phyloP scores from a whole-genome alignment of 345 rosid species.

The Jatropha curcas region DNA sequence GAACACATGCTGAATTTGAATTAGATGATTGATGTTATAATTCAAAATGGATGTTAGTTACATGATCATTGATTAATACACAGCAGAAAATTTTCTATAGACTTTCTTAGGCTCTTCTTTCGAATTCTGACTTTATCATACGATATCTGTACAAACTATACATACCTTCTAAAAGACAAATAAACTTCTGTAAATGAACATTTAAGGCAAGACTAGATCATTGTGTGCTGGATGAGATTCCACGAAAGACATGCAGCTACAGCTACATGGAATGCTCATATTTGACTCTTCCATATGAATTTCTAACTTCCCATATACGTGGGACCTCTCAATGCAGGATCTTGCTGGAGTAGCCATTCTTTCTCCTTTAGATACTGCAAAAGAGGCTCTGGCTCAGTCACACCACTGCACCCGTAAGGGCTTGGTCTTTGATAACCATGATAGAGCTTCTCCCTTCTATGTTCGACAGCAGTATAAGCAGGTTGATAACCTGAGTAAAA shows the following conservation, averaged over 20 bases:
- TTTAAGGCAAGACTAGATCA: neutral
- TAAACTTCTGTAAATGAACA: neutral
- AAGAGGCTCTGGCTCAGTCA: constrained; percentile 62
- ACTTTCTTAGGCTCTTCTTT: constrained; percentile 6
- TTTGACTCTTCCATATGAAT: neutral
- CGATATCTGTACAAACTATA: neutral
- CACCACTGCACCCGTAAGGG: constrained; percentile 44
- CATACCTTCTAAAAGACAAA: neutral
- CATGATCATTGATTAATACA: neutral
- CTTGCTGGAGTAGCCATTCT: constrained; percentile 65
- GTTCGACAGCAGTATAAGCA: constrained; percentile 33
- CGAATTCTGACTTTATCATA: neutral
- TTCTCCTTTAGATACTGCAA: constrained; percentile 72
- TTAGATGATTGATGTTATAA: no score
- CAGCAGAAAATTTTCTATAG: neutral
- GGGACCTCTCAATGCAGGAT: constrained; percentile 55
- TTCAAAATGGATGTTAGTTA: neutral
- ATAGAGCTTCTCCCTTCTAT: constrained; percentile 42
- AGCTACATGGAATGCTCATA: neutral
- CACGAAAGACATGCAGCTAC: neutral
- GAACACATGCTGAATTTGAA: no score
- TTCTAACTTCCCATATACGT: constrained; percentile 54
- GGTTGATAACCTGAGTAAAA: constrained; percentile 28
- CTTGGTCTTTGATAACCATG: constrained; percentile 49
- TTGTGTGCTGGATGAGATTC: neutral